These are phyloP conservation scores for Amanita rubescens DNA, from an alignment of 768 basidiomycete species.

Conservation along the genomic window DNA sequence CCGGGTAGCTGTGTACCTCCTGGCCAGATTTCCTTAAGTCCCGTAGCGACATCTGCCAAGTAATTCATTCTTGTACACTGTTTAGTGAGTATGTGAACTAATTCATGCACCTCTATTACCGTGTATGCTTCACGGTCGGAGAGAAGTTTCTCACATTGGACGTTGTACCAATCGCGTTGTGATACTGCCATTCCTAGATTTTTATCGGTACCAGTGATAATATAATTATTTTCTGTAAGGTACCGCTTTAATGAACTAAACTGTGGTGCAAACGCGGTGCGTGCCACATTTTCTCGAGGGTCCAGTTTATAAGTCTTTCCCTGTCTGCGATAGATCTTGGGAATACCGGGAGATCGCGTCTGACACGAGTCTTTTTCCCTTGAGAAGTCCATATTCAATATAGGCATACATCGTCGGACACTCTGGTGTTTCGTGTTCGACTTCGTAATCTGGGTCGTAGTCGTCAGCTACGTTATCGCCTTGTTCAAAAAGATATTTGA, in stretches of 20 bases:
- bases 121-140: too few relatives aligned
- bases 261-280: neutral
- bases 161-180: neutral
- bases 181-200: neutral
- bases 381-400: neutral
- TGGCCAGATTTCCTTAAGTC: conserved; percentile 7
- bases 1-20: conserved; percentile 8
- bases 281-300: too few relatives aligned
- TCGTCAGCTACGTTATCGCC: neutral
- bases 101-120: neutral
- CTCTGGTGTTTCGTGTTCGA: neutral
- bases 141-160: too few relatives aligned
- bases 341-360: too few relatives aligned
- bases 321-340: too few relatives aligned
- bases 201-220: neutral
- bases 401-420: neutral
- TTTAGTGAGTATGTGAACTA: neutral
- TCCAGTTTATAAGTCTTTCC: too few relatives aligned
- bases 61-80: neutral
- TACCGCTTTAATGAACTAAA: neutral
- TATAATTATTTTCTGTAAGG: neutral
- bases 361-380: neutral
- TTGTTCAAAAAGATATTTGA: neutral
- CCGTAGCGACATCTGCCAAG: conserved; percentile 2
- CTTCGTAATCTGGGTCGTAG: neutral